phyloP scores from a whole-genome alignment of 768 basidiomycete genomes.

The Cystofilobasidium ferigula region DNA sequence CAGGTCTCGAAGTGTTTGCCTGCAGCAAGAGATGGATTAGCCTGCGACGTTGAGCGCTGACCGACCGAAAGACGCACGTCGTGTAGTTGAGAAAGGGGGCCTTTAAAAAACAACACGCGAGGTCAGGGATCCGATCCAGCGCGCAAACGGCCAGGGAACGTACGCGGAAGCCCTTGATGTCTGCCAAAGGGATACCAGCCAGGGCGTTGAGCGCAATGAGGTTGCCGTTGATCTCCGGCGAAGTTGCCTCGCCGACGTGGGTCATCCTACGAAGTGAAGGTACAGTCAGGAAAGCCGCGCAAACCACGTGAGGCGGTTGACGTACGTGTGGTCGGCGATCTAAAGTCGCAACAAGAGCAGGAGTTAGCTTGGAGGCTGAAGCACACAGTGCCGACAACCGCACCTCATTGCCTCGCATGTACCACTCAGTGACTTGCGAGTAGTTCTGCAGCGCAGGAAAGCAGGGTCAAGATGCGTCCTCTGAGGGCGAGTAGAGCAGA shows the following conservation, averaged over 20 bases:
- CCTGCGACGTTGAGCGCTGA: neutral
- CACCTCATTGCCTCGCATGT: conserved; percentile 63
- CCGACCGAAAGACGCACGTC: conserved; percentile 32
- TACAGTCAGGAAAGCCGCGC: neutral
- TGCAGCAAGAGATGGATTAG: neutral
- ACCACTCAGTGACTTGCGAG: conserved; percentile 67
- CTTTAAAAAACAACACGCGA: conserved; percentile 47
- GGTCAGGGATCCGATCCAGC: no score
- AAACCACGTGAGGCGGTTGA: conserved; percentile 23
- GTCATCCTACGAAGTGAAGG: conserved; percentile 51
- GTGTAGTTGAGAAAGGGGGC: conserved; percentile 61
- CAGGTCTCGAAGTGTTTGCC: neutral
- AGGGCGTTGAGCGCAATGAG: conserved; percentile 66
- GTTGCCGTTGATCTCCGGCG: conserved; percentile 52
- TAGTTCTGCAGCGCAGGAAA: conserved; percentile 9
- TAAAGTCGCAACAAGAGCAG: neutral
- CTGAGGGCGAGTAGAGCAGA: neutral
- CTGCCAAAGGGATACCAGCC: conserved; percentile 57
- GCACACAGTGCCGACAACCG: neutral
- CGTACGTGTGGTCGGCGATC: conserved; percentile 66
- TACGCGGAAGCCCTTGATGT: conserved; percentile 57
- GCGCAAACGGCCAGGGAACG: no score
- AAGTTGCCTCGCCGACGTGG: conserved; percentile 47
- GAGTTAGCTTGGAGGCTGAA: neutral
- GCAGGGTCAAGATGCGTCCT: neutral